Conservation (phyloP, 2,329 filamentous ascomycete genomes). For the Ceratocystis smalleyi region DNA sequence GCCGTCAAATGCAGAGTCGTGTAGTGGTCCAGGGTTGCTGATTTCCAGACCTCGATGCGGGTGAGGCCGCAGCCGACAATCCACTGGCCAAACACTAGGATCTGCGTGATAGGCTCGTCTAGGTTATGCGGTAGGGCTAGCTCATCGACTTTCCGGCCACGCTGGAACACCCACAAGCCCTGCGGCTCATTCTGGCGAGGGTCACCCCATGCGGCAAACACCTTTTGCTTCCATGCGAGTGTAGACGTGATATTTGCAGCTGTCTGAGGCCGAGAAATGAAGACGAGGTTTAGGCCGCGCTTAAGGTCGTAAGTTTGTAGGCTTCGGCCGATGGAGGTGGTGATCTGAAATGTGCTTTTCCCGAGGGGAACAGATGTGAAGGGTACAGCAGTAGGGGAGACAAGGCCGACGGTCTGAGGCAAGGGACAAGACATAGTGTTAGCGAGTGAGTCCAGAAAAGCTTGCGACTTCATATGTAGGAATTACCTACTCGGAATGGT, state of each 20-base stretch:
- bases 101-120: constrained; percentile 55
- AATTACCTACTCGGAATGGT: constrained; percentile 61
- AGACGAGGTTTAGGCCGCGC: constrained; percentile 78
- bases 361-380: constrained; percentile 81
- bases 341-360: constrained; percentile 93
- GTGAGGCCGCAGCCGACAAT: constrained; percentile 64
- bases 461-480: too few relatives aligned
- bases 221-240: constrained; percentile 68
- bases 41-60: constrained; percentile 80
- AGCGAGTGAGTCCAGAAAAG: constrained; percentile 1
- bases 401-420: constrained; percentile 68
- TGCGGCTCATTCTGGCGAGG: constrained; percentile 34
- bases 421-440: background rate
- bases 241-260: constrained; percentile 75
- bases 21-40: constrained; percentile 69
- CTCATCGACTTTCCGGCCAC: constrained; percentile 70
- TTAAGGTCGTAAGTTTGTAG: constrained; percentile 93
- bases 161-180: constrained; percentile 82
- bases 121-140: constrained; percentile 51
- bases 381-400: constrained; percentile 78
- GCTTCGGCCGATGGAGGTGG: constrained; percentile 77
- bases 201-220: constrained; percentile 82
- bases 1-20: constrained; percentile 57
- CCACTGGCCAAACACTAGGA: constrained; percentile 82
- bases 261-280: constrained; percentile 82